A percentile compares a stretch with the other conserved stretches of the same genome.
Conservation (phyloP, 2,329 filamentous ascomycete species). For the Nectriaceae sp. region DNA sequence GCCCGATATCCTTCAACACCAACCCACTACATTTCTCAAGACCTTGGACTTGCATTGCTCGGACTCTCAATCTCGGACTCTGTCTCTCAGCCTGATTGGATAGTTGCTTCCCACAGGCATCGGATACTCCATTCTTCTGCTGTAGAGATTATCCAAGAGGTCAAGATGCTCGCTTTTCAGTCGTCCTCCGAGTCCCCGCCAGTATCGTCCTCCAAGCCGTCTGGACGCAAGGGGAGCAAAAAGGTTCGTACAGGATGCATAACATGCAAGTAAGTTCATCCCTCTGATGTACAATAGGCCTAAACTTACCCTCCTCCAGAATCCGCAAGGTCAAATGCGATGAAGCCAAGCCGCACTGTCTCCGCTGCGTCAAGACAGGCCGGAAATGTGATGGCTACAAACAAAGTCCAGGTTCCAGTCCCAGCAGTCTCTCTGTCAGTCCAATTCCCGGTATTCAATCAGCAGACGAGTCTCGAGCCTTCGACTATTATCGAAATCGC, state of each 20-base stretch:
- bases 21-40: background rate
- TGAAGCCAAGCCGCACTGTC: slow-evolving; percentile 53
- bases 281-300: too few relatives aligned
- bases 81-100: background rate
- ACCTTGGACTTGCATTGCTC: background rate
- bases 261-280: slow-evolving; percentile 56
- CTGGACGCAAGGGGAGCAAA: slow-evolving; percentile 43
- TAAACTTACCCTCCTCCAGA: too few relatives aligned
- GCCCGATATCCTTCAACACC: too few relatives aligned
- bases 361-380: slow-evolving; percentile 55
- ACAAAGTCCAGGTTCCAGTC: slow-evolving; percentile 18
- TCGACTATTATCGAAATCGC: slow-evolving; percentile 37
- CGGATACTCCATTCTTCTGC: background rate
- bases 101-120: background rate
- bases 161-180: background rate
- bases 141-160: too few relatives aligned
- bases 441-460: slow-evolving; percentile 22
- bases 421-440: slow-evolving; percentile 15
- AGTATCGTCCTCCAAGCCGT: slow-evolving; percentile 15
- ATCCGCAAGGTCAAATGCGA: slow-evolving; percentile 60
- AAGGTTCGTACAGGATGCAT: slow-evolving; percentile 53
- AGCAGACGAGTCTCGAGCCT: slow-evolving; percentile 28
- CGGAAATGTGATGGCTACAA: slow-evolving; percentile 59
- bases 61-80: background rate
- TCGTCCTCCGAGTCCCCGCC: slow-evolving; percentile 1